phyloP scores from a whole-genome alignment of 1,139 yeast genomes.

The Nakaseomyces nivariensis region DNA sequence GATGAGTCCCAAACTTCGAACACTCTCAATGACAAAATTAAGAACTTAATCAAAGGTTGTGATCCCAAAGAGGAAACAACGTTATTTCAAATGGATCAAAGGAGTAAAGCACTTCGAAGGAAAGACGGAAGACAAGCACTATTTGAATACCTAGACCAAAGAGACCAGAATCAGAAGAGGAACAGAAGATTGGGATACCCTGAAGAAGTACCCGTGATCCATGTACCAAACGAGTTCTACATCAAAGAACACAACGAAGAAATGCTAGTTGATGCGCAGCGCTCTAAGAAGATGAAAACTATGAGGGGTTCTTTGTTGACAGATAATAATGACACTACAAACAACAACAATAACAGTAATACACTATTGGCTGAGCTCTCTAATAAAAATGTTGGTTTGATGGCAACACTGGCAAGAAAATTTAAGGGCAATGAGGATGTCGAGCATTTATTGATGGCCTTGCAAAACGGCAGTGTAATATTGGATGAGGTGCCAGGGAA shows the following conservation, averaged over 20 bases:
- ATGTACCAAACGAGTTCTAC: conserved; percentile 26
- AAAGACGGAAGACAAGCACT: conserved; percentile 28
- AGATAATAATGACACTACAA: conserved; percentile 7
- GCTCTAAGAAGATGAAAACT: conserved; percentile 10
- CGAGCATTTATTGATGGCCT: conserved; percentile 19
- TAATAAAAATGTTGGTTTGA: conserved; percentile 11
- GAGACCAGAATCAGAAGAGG: conserved; percentile 19
- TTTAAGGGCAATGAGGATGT: conserved; percentile 18
- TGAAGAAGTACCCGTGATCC: conserved; percentile 24
- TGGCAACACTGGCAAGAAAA: conserved; percentile 17
- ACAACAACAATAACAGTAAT: neutral
- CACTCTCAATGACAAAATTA: conserved; percentile 16
- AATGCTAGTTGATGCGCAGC: conserved; percentile 6
- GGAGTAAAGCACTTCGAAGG: conserved; percentile 18
- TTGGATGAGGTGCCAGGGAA: conserved; percentile 13
- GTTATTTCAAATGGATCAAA: conserved; percentile 19
- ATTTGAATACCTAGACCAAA: conserved; percentile 21
- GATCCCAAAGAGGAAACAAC: conserved; percentile 24
- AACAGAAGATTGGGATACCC: conserved; percentile 20
- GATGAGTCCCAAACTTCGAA: conserved; percentile 11
- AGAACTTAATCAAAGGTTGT: conserved; percentile 25
- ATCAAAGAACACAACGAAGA: conserved; percentile 23
- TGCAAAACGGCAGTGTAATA: conserved; percentile 27
- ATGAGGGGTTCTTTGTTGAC: conserved; percentile 15
- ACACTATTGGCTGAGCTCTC: neutral